A percentile compares a stretch with the other conserved stretches of the same genome.
Conservation (phyloP, 352 stramenopile species). For the Phytophthora multivora region DNA sequence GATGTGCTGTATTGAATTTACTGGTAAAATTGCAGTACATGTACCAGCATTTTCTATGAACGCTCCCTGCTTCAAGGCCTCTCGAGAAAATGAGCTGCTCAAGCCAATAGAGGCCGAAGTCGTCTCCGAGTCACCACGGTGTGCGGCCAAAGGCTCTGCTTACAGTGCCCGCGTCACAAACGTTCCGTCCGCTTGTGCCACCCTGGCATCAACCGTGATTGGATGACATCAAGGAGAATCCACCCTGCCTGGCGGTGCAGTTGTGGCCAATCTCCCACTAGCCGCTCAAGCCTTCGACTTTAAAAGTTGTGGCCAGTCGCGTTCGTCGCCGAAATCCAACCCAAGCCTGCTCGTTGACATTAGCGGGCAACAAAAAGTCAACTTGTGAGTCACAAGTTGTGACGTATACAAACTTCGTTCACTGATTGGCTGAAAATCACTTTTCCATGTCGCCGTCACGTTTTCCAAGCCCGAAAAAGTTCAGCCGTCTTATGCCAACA, state of each 20-base stretch:
- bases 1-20: no score
- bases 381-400: no score
- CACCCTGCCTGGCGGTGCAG: neutral
- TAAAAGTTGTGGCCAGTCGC: no score
- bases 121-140: neutral
- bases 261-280: no score
- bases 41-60: constrained; percentile 11
- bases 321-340: no score
- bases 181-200: neutral
- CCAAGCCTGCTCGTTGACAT: no score
- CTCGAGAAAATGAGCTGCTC: neutral
- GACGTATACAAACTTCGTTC: neutral
- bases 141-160: neutral
- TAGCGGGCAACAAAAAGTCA: no score
- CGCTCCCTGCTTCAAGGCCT: constrained; percentile 2
- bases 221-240: neutral
- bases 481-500: neutral
- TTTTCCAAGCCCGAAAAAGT: neutral
- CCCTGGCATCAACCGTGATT: neutral
- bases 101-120: constrained; percentile 1
- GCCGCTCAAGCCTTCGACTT: no score
- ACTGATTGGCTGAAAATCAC: constrained; percentile 3
- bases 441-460: neutral
- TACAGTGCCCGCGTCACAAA: neutral
- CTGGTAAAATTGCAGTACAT: no score